Base-by-base conservation (phyloP, 768 basidiomycete genomes). In the Hypsizygus marmoreus region DNA sequence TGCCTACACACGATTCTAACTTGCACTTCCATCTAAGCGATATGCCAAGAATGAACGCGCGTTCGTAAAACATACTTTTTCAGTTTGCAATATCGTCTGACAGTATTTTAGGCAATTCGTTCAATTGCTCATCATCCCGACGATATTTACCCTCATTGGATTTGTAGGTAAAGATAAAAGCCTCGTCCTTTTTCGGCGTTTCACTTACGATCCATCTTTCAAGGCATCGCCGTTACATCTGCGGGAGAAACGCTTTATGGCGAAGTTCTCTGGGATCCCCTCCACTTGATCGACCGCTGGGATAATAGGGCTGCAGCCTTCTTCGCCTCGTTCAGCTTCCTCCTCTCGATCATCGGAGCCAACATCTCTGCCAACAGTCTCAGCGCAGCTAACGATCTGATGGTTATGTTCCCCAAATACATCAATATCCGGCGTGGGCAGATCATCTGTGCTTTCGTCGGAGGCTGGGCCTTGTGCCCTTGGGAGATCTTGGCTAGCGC, bases 261-360 rank as follows among this genome's bases (percentile, higher is more conserved):
- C 9, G 63, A 68, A 43, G 54, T 72, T 5, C 60, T 77, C 8
- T 86, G 91, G 91, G 85, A 93, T 57, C 91, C 90, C 0, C 73
- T 87, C 3, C 68, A 68, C 42, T 78, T 93, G 51, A 86, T 92
- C 56, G 80, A 88, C 61, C 73, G 72, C 25, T 94, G 91, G 91
- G 80, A 88, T 54, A 93, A 89, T 63, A 83, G 93, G 25, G 84
- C 88, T 0, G 89, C 86, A 0, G 82, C 85, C 6, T 95, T 95
- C 73, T 94, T 95, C 58, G 82, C 82, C 5, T 75, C 87, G 0
- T 82, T 90, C 61, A 77, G 81, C 28, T 91, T 91, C 59, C 72
- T 77, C 28, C 66, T 93, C 22, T 81, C 88, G 5, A 88, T 84
- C 0, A 73, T 92, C 35, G 84, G 81, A 25, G 74, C 80, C 14